Base-by-base conservation (phyloP, 352 stramenopile species). In the Saprolegnia parasitica region DNA sequence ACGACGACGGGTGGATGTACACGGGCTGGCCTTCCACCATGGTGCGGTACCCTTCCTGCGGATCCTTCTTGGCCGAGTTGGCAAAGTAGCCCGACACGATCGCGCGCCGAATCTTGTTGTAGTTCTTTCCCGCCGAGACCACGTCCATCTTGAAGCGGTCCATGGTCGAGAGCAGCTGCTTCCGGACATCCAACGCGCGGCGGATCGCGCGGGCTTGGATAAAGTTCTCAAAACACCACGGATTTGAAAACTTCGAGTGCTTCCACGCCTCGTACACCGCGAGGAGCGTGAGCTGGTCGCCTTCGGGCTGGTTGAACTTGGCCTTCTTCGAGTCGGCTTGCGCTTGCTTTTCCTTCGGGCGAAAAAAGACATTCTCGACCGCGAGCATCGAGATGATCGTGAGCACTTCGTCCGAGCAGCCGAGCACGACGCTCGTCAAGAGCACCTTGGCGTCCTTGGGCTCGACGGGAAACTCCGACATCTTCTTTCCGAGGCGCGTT, bases 181-280 rank as follows among this genome's bases (percentile, higher is more conserved):
- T 99, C 29, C 97, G 93, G 23, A 99, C 96, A 72, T 99, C 97
- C 78, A 99, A 95, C 20, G 97, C 96, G 39, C 96, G 86, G 20
- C 89, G 89, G 79, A 99, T 99, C 39, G 94, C 96, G 15, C 97
- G 84, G 21, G 96, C 93, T 75, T 99, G 97, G 54, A 99, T 93
- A 72, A 99, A 99, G 75, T 99, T 99, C 60, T 99, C 97, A 78
- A 96, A 98, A 75, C 97, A 99, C 97, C 98, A 99, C n/a, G 95
- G 95, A 72, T 98, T 99, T 21, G 84, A 97, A 74, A 98, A 99
- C 70, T 98, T 98, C 39, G 87, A 89, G 72, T 97, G 94, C 73
- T 98, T 97, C 97, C 97, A 99, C 46, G 86, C 94, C 67, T 99
- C 95, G 81, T 99, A 99, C 37, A 99, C 97, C 3, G 87, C 87